Conservation (phyloP, 495 filamentous ascomycete species). For the Beverwykella pulmonaria region DNA sequence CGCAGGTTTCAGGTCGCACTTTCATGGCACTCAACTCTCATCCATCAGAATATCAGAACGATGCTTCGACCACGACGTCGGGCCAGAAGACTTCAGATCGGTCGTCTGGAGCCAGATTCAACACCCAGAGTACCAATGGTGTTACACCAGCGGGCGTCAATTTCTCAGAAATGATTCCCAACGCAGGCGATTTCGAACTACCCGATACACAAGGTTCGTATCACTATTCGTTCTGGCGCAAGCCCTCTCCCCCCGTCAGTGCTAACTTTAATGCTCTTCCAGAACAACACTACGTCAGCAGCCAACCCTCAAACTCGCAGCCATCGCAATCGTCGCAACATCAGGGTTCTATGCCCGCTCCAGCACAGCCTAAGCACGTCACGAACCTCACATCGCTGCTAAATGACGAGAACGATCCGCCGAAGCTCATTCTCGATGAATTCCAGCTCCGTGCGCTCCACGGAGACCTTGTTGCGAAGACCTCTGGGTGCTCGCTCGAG, state of each 20-base stretch:
- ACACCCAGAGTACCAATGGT: constrained; percentile 68
- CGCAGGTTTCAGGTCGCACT: constrained; percentile 74
- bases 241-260: neutral
- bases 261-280: constrained; percentile 1
- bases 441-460: constrained; percentile 59
- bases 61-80: constrained; percentile 74
- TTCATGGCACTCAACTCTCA: constrained; percentile 76
- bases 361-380: constrained; percentile 24
- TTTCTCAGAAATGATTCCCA: constrained; percentile 35
- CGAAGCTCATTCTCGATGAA: constrained; percentile 61
- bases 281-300: constrained; percentile 43
- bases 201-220: constrained; percentile 62
- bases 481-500: constrained; percentile 82
- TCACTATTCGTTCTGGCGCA: neutral
- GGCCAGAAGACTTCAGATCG: constrained; percentile 60
- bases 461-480: constrained; percentile 60
- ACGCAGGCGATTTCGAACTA: constrained; percentile 51
- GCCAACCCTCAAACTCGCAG: constrained; percentile 45
- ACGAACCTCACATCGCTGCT: constrained; percentile 23
- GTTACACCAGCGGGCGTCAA: constrained; percentile 45
- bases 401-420: constrained; percentile 45
- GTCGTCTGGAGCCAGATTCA: constrained; percentile 53
- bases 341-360: constrained; percentile 29
- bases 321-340: constrained; percentile 36
- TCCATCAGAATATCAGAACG: constrained; percentile 74